phyloP scores from a whole-genome alignment of 306 rosid species.

The Gillenia trifoliata region DNA sequence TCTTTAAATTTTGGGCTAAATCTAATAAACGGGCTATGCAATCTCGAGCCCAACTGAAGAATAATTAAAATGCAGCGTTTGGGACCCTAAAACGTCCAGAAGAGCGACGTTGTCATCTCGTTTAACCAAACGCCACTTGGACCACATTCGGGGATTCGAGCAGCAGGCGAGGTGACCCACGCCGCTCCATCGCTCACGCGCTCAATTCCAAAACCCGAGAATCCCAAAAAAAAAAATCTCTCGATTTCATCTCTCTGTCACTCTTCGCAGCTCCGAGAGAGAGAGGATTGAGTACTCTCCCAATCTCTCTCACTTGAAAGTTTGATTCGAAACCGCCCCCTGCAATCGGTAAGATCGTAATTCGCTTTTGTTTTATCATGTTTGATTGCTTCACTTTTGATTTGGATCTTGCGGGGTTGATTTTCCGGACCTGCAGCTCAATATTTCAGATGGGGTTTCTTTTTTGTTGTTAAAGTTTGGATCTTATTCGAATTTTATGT shows the following conservation, averaged over 20 bases:
- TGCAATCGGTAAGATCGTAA: conserved; percentile 9
- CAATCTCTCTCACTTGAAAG: neutral
- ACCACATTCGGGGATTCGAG: neutral
- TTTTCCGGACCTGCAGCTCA: neutral
- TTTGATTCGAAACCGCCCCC: neutral
- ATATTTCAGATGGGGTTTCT: neutral
- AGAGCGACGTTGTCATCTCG: neutral
- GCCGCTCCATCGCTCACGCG: neutral
- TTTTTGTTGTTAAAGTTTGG: neutral
- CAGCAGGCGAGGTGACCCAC: neutral
- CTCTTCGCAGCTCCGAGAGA: neutral
- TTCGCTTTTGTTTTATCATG: neutral
- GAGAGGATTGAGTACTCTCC: conserved; percentile 2
- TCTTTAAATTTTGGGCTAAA: neutral
- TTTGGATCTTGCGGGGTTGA: neutral
- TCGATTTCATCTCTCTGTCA: neutral
- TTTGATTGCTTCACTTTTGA: neutral
- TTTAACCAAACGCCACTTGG: conserved; percentile 12
- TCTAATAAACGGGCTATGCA: neutral
- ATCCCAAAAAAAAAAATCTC: neutral
- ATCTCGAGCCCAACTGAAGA: neutral
- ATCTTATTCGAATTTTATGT: neutral
- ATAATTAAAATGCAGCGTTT: neutral
- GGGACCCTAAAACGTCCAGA: no score
- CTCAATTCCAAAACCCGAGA: neutral